A percentile compares a stretch with the other conserved stretches of the same genome.
Conservation (phyloP, 176 grass and related monocot genomes). For the Neostapfia colusana region DNA sequence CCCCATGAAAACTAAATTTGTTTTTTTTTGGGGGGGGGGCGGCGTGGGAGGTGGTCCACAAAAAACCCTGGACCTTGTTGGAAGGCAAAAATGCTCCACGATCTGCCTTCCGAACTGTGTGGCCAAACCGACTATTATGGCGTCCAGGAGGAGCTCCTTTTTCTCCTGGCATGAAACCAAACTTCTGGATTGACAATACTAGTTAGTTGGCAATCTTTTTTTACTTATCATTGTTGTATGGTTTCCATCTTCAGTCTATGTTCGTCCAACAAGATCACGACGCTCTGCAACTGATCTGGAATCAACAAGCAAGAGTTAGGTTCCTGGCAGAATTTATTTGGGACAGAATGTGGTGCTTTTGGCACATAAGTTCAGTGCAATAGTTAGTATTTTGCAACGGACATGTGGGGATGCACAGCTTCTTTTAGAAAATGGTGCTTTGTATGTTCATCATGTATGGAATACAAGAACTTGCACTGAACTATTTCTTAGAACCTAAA, state of each 20-base stretch:
- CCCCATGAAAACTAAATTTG: conserved; percentile 41
- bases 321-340: background rate
- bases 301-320: conserved; percentile 31
- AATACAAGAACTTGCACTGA: background rate
- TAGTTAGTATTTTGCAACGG: background rate
- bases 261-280: background rate
- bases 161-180: conserved; percentile 37
- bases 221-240: conserved; percentile 11
- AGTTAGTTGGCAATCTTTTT: conserved; percentile 29
- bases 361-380: conserved; percentile 11
- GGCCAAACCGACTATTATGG: conserved; percentile 17
- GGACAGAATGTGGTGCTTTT: conserved; percentile 6
- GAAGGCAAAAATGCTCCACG: conserved; percentile 57
- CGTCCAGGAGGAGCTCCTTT: conserved; percentile 44
- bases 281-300: conserved; percentile 21
- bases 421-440: conserved; percentile 30
- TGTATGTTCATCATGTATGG: conserved; percentile 8
- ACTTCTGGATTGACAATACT: conserved; percentile 41
- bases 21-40: too few species aligned
- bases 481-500: conserved; percentile 22
- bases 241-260: conserved; percentile 18
- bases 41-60: conserved; percentile 52
- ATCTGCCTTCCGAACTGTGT: conserved; percentile 48
- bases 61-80: conserved; percentile 62
- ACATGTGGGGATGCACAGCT: conserved; percentile 26